A percentile compares a stretch with the other conserved stretches of the same genome.
These are phyloP conservation scores for Dipteronia dyeriana DNA, from an alignment of 345 rosid species.

Conservation along the genomic window DNA sequence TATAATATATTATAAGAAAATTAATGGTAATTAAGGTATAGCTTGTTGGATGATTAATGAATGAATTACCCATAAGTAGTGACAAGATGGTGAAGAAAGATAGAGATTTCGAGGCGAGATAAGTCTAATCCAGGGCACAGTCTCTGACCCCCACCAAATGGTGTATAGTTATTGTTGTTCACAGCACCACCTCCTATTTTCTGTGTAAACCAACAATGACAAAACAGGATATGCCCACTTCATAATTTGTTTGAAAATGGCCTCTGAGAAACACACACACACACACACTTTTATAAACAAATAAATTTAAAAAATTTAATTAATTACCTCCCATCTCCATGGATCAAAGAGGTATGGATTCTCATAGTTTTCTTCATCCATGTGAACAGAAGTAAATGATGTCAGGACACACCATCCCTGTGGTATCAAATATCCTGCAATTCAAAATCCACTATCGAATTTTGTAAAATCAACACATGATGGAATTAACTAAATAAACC, in stretches of 20 bases:
- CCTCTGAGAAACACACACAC: not conserved
- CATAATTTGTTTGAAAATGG: not conserved
- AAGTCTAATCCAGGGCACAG: constrained; percentile 94
- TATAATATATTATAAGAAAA: not conserved
- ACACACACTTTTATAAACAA: not conserved
- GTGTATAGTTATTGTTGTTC: constrained; percentile 71
- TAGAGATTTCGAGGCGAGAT: constrained; percentile 83
- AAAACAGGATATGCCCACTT: not conserved
- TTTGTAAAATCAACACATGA: not conserved
- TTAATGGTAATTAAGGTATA: not conserved
- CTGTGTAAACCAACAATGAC: constrained; percentile 44
- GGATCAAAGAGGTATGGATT: constrained; percentile 84
- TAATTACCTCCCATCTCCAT: constrained; percentile 93
- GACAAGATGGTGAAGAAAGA: constrained; percentile 91
- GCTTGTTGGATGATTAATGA: not conserved
- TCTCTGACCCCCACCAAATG: constrained; percentile 99
- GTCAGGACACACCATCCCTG: constrained; percentile 93
- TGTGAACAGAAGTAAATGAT: constrained; percentile 86
- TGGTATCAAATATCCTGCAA: constrained; percentile 82
- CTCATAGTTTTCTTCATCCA: constrained; percentile 76
- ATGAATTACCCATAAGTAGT: constrained; percentile 66
- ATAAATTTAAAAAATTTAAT: too few relatives aligned
- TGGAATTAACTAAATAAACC: too few relatives aligned
- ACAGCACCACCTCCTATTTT: constrained; percentile 47
- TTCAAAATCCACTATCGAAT: constrained; percentile 19